Conservation (phyloP, 192 early-diverging fungal species). For the Coemansia sp. region DNA sequence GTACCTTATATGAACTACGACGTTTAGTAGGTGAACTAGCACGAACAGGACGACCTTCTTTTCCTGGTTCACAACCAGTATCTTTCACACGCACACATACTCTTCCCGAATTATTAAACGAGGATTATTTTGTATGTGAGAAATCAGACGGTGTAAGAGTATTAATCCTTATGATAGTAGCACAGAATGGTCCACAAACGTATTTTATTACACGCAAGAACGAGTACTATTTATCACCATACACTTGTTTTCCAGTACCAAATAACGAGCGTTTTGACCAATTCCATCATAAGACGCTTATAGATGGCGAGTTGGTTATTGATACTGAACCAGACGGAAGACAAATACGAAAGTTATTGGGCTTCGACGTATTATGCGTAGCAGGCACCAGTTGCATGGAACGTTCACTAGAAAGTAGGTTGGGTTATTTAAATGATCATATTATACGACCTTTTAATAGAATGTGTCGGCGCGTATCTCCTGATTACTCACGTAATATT, state of each 20-base stretch:
- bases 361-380: conserved; percentile 74
- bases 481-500: neutral
- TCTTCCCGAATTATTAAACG: conserved; percentile 11
- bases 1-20: conserved; percentile 14
- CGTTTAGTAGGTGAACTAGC: conserved; percentile 7
- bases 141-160: conserved; percentile 80
- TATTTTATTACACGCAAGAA: conserved; percentile 68
- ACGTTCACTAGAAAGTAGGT: conserved; percentile 61
- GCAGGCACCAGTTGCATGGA: conserved; percentile 59
- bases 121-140: conserved; percentile 74
- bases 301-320: conserved; percentile 91
- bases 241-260: conserved; percentile 66
- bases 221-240: conserved; percentile 65
- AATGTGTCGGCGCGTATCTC: conserved; percentile 5
- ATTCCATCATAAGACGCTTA: conserved; percentile 70
- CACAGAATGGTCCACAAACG: neutral
- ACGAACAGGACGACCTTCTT: neutral
- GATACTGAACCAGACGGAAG: conserved; percentile 65
- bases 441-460: conserved; percentile 61
- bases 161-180: conserved; percentile 44
- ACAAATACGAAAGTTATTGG: conserved; percentile 51
- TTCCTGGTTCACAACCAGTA: conserved; percentile 46
- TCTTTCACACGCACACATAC: conserved; percentile 25
- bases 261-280: conserved; percentile 19
- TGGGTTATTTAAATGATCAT: conserved; percentile 66